Evolutionary conservation across 1,284 basidiomycete genomes (phyloP).

Genomic region (Porodaedalea pini): DNA sequence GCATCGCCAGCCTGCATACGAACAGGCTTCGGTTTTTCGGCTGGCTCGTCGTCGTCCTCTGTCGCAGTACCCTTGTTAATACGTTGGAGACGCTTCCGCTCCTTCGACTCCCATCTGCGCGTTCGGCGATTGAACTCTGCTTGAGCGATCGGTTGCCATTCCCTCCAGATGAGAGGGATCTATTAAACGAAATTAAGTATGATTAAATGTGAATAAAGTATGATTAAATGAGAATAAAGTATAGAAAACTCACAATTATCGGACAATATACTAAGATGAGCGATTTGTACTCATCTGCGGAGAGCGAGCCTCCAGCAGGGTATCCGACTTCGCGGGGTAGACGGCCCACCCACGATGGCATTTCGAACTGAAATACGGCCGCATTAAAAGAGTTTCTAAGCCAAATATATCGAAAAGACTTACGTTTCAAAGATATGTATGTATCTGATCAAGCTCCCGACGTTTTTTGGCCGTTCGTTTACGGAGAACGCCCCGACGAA

Average conservation of each 20-base stretch:
- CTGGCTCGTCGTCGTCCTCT: neutral
- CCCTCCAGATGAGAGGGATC: conserved; percentile 22
- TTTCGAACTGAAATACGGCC: conserved; percentile 10
- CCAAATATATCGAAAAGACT: neutral
- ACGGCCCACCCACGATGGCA: conserved; percentile 11
- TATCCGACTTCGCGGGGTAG: conserved; percentile 16
- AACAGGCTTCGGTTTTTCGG: neutral
- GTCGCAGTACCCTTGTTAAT: neutral
- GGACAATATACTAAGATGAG: conserved; percentile 9
- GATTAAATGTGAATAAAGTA: no score
- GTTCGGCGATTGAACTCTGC: conserved; percentile 7
- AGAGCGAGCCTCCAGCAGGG: conserved; percentile 16
- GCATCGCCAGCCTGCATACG: conserved; percentile 14
- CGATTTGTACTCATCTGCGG: conserved; percentile 17
- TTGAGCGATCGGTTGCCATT: conserved; percentile 15
- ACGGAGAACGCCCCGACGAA: conserved; percentile 1
- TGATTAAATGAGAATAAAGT: no score
- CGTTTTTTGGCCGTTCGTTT: conserved; percentile 7
- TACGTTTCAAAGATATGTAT: conserved; percentile 13
- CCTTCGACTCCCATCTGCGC: conserved; percentile 14
- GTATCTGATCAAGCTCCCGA: conserved; percentile 18
- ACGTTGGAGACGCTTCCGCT: conserved; percentile 2
- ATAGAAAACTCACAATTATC: conserved; percentile 6
- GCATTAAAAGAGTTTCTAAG: neutral
- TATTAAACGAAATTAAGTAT: no score